Base-by-base conservation (phyloP, 371 early-diverging fungal species). In the Actinomucor elegans region DNA sequence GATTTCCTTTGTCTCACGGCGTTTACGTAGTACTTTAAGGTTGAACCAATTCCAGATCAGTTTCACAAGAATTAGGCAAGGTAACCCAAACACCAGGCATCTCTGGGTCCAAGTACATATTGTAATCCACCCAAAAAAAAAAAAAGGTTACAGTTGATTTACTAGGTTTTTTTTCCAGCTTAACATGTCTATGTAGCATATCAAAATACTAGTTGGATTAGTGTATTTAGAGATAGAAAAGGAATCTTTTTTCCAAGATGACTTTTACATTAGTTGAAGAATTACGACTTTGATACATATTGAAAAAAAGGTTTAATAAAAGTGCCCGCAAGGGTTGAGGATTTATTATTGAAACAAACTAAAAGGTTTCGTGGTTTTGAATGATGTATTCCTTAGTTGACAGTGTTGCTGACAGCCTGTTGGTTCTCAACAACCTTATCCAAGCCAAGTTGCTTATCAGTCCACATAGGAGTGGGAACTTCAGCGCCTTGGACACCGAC, bases 401-500 rank as follows among this genome's bases (percentile, higher is more conserved):
- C 38, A 38, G 48, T 48, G 14, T 48, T 52, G n/a, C 32, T 43
- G 10, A 42, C 49, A 17, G 52, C 62, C 33, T 58, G 49, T 18
- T 65, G 54, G 12, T 55, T 49, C 17, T 44, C 57, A 17, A 32
- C 49, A 20, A 53, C 37, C 41, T 53, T 59, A 23, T 72, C 73
- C 20, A 73, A 52, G 21, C 73, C 73, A 17, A 87, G 69, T 45
- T 87, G 88, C 21, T 67, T 66, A 17, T 85, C 82, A 10, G 83
- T 77, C 88, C 88, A 87, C 49, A 87, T 76, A 26, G 88, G 88
- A 26, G 68, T 52, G 24, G 77, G 69, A 17, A 64, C 61, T 8
- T 41, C 50, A 7, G 79, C 68, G 17, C 72, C 62, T 21, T 65
- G 59, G 36, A 52, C 46, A 32, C 94, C 96, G 41, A 97, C 95